These are phyloP conservation scores for Apiotrichum laibachii DNA, from an alignment of 1,284 basidiomycete species.

Conservation along the genomic window DNA sequence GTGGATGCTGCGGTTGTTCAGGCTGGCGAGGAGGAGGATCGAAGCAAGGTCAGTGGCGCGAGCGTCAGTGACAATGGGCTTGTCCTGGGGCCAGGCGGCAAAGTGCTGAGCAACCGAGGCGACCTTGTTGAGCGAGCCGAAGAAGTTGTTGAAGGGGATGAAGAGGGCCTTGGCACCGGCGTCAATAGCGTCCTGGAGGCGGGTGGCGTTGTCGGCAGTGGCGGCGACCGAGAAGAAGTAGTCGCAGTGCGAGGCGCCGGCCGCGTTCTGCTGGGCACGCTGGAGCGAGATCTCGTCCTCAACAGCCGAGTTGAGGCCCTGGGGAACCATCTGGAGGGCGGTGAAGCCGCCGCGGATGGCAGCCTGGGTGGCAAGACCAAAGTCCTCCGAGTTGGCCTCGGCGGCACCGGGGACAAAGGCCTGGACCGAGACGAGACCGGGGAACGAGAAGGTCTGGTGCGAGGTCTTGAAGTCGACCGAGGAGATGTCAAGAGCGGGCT, in stretches of 20 bases:
- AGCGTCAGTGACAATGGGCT: conserved; percentile 91
- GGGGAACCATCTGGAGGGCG: conserved; percentile 71
- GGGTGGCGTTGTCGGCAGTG: conserved; percentile 64
- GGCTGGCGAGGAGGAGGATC: conserved; percentile 84
- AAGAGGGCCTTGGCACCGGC: conserved; percentile 79
- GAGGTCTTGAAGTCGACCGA: conserved; percentile 94
- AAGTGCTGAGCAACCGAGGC: conserved; percentile 78
- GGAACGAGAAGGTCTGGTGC: conserved; percentile 84
- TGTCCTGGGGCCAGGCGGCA: conserved; percentile 83
- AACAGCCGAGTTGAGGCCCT: conserved; percentile 63
- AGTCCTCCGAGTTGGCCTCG: conserved; percentile 61
- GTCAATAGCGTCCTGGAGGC: conserved; percentile 67
- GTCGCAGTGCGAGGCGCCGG: conserved; percentile 72
- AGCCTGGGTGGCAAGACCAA: conserved; percentile 69
- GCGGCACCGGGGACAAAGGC: conserved; percentile 77
- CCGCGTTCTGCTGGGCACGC: conserved; percentile 63
- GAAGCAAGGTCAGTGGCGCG: conserved; percentile 90
- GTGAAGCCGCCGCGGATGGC: conserved; percentile 86
- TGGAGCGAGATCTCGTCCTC: conserved; percentile 69
- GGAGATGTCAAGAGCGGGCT: conserved; percentile 78
- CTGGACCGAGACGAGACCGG: conserved; percentile 85
- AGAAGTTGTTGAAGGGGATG: conserved; percentile 68
- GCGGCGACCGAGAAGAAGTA: conserved; percentile 79
- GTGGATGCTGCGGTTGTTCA: conserved; percentile 86
- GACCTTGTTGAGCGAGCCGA: conserved; percentile 57